These are phyloP conservation scores for Arthrobotrys sphaeroides DNA, from an alignment of 2,329 filamentous ascomycete species.

Conservation along the genomic window DNA sequence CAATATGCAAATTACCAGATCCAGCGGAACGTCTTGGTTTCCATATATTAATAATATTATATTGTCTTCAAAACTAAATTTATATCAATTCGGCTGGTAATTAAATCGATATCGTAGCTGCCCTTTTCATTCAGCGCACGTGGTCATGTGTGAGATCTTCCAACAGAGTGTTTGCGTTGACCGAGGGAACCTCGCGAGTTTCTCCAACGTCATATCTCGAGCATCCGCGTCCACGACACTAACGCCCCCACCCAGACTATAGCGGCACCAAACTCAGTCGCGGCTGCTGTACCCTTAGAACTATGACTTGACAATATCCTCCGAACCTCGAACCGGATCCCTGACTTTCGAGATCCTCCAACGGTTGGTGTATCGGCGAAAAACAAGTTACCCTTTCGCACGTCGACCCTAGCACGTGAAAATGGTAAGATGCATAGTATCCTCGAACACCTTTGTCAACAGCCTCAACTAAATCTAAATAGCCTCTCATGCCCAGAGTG, in stretches of 20 bases:
- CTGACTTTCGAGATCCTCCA: background rate
- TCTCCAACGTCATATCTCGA: constrained; percentile 27
- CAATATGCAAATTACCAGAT: no score
- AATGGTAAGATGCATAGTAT: constrained; percentile 19
- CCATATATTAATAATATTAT: no score
- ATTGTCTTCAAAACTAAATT: no score
- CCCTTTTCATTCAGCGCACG: background rate
- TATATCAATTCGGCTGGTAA: no score
- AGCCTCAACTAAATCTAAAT: constrained; percentile 9
- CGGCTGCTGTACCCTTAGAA: background rate
- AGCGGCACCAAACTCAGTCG: background rate
- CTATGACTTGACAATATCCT: background rate
- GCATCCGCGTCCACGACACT: background rate
- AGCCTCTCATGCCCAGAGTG: constrained; percentile 20
- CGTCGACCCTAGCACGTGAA: constrained; percentile 30
- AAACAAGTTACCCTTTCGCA: background rate
- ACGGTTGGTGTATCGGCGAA: no score
- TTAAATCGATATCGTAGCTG: no score
- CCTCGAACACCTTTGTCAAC: background rate
- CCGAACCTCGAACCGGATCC: background rate
- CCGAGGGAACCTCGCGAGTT: constrained; percentile 18
- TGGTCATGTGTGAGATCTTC: constrained; percentile 1
- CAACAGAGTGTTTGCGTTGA: constrained; percentile 6
- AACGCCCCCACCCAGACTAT: background rate
- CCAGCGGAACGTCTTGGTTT: no score